Evolutionary conservation across 2,329 filamentous ascomycete species (phyloP), one percentile per base, ranked within the genome.

Genomic region (Pseudogymnoascus sp.): DNA sequence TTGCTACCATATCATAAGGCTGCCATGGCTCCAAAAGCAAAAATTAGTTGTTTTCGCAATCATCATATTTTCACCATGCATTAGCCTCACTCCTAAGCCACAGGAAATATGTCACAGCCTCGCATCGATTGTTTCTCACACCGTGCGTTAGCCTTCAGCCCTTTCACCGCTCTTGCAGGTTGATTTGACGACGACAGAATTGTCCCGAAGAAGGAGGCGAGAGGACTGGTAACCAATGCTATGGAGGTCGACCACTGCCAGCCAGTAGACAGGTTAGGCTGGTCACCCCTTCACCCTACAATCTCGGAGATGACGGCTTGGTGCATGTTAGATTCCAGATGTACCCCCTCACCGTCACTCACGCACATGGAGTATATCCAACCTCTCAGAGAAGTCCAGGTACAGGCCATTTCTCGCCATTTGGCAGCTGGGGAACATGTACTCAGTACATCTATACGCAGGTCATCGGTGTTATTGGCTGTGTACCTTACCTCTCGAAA

Each of bases 1-100:
- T 57, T 66, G 66, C 74, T 70, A 42, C 59, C 59, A 61, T 61
- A 61, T 57, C 19, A 40, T 35, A 40, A 61, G 59, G 59, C 59
- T 42, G 59, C 8, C 26, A 21, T 13, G 50, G n/a, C 28, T 33
- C 28, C 50, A 57, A 57, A 57, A 57, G 50, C 50, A 57, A 57
- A 57, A 57, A 33, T 35, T 33, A 33, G 50, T 15, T 57, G 50
- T 33, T 57, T 17, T 57, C 17, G 50, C 50, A 57, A 57, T 57
- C 17, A 17, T 15, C 50, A 57, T 35, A 57, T 57, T 57, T 57
- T 57, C 50, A 57, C 26, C 28, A 33, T 57, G 50, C 50, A 57
- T 57, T 57, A 57, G 59, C 35, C 59, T 61, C 59, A 61, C 35
- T 40, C 13, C 59, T 61, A 57, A 57, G 50, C 28, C 50, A 57